Base-by-base conservation (phyloP, 2,329 filamentous ascomycete genomes). In the Malbranchea zuffiana region DNA sequence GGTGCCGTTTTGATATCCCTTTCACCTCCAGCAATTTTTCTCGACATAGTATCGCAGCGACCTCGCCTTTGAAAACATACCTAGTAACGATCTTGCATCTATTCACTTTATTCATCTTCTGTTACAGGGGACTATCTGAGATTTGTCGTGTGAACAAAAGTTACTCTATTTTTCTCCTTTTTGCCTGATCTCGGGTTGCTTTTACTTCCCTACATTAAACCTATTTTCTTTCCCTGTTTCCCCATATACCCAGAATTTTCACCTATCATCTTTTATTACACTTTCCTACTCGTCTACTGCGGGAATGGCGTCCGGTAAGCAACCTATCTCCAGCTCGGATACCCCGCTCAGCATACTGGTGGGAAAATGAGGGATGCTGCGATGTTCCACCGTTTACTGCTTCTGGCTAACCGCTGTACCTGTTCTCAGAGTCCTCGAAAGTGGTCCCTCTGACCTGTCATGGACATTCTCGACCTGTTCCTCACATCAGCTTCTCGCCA, bases 391-490 rank as follows among this genome's bases (percentile, higher is more conserved):
- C 23, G 23, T n/a, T 7, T n/a, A 10, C 28, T 11, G 10, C 40
- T 35, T 44, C 20, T 30, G 33, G 27, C 45, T 42, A 41, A 45
- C 42, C 43, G 37, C 41, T 35, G 37, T 49, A 38, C 32, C 26
- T 41, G 42, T 51, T n/a, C 18, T 4, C 36, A 47, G 43, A 45
- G 35, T 37, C 42, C 24, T 44, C 44, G 11, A 47, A 47, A 19
- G 41, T 47, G 28, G 85, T 94, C 37, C 87, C 87, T 39, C 66
- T 95, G 58, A 95, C 87, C 47, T 95, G 87, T 61, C 87, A 95
- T 61, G 87, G 87, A 45, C 87, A 95, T 61, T 93, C 87, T 35
- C 78, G 87, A 42, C 87, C 87, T 1, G 86, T 95, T 36, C 85
- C 87, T 5, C 87, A 95, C 60, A 74, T 94, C 52, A 82, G 78